phyloP scores from a whole-genome alignment of 1,284 basidiomycete species.

The Boletus mariae region DNA sequence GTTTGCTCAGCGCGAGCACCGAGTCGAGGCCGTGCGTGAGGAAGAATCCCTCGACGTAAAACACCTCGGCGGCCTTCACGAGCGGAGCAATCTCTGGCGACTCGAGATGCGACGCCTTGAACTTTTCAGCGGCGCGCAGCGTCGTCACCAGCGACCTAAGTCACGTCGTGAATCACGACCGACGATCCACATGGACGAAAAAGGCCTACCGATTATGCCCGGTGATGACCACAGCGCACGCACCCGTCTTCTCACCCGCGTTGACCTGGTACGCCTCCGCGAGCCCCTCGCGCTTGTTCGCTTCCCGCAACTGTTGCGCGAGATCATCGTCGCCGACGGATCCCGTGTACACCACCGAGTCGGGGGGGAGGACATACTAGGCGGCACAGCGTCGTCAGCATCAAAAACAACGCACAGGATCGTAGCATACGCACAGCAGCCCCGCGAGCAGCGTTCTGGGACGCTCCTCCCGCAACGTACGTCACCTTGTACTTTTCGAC shows the following conservation, averaged over 20 bases:
- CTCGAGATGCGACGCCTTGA: constrained; percentile 76
- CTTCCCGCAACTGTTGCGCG: constrained; percentile 85
- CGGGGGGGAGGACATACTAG: constrained; percentile 86
- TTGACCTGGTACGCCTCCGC: constrained; percentile 88
- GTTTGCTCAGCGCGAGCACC: constrained; percentile 75
- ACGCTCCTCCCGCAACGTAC: constrained; percentile 96
- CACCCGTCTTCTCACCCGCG: constrained; percentile 87
- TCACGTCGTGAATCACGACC: no score
- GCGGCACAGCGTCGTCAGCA: neutral
- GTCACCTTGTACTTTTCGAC: constrained; percentile 75
- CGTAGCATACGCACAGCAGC: constrained; percentile 73
- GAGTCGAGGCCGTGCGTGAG: constrained; percentile 87
- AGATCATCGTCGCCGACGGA: constrained; percentile 92
- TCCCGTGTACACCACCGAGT: constrained; percentile 93
- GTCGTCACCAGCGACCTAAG: constrained; percentile 86
- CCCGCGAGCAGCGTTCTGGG: constrained; percentile 94
- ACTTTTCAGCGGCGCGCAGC: constrained; percentile 87
- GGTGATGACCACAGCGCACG: constrained; percentile 95
- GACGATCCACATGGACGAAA: no score
- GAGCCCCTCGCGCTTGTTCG: constrained; percentile 92
- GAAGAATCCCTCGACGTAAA: constrained; percentile 98
- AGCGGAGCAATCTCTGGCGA: constrained; percentile 76
- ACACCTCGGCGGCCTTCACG: constrained; percentile 80
- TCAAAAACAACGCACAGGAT: neutral
- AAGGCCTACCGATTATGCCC: constrained; percentile 76